Evolutionary conservation across 176 grass and related monocot species (phyloP).

Genomic region (Oryza meyeriana): DNA sequence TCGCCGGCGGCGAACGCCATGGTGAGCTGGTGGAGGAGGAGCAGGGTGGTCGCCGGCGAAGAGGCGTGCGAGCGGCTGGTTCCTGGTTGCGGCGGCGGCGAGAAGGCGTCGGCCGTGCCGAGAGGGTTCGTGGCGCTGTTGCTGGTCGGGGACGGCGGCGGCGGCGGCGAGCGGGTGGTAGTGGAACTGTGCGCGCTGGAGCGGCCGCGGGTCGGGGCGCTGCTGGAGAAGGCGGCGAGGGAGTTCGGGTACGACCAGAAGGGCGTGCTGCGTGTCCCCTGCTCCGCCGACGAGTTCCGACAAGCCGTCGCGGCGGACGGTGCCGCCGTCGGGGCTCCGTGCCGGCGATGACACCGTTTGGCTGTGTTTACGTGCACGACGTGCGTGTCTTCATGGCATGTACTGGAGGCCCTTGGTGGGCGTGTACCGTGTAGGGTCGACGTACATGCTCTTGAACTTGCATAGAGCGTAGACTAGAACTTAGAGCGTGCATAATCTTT

Average conservation of each 20-base stretch:
- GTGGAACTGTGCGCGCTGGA: conserved; percentile 38
- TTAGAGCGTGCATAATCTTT: background rate
- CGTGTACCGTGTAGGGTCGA: too few relatives aligned
- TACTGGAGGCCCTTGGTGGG: too few relatives aligned
- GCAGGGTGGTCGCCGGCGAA: background rate
- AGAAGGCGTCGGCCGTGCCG: conserved; percentile 6
- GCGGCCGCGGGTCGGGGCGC: conserved; percentile 29
- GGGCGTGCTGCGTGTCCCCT: conserved; percentile 52
- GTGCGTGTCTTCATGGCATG: too few relatives aligned
- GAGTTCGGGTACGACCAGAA: conserved; percentile 53
- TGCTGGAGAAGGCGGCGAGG: conserved; percentile 49
- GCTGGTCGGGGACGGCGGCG: conserved; percentile 27
- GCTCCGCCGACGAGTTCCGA: conserved; percentile 37
- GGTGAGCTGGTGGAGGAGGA: conserved; percentile 36
- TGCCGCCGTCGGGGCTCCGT: background rate
- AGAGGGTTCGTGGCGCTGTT: conserved; percentile 48
- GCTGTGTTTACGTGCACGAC: background rate
- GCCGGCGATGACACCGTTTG: background rate
- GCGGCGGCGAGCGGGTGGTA: conserved; percentile 30
- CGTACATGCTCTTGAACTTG: background rate
- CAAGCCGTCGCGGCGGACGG: conserved; percentile 12
- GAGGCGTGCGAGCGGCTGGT: background rate
- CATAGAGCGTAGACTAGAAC: background rate
- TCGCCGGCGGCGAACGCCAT: background rate
- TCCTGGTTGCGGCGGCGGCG: background rate